Percentiles rank a stretch among this genome's conserved stretches.
phyloP scores from a whole-genome alignment of 179 eudicot genomes.

The Silene coronaria region DNA sequence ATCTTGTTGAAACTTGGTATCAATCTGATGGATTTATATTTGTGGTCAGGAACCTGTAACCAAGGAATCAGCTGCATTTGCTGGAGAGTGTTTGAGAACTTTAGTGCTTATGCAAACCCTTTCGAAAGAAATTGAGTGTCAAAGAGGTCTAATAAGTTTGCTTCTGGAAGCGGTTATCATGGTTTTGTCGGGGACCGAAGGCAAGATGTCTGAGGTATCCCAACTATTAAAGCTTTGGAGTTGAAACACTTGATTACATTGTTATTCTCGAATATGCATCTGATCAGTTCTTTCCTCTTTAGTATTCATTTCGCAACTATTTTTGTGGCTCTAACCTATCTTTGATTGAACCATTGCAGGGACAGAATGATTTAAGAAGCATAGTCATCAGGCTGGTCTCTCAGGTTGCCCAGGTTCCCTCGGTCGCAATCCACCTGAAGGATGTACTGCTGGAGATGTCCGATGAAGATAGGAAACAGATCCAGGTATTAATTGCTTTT shows the following conservation, averaged over 20 bases:
- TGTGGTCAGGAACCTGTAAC: conserved; percentile 58
- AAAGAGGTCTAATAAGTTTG: conserved; percentile 60
- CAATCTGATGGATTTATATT: conserved; percentile 21
- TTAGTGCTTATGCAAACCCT: conserved; percentile 77
- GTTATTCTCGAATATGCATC: background rate
- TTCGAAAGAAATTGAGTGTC: conserved; percentile 56
- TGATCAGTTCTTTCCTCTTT: conserved; percentile 16
- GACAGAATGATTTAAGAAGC: conserved; percentile 51
- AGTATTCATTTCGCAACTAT: background rate
- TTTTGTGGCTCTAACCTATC: conserved; percentile 6
- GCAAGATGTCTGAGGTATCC: conserved; percentile 49
- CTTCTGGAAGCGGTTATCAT: conserved; percentile 73
- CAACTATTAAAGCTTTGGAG: conserved; percentile 13
- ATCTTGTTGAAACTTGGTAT: conserved; percentile 16
- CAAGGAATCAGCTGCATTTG: conserved; percentile 66
- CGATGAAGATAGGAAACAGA: conserved; percentile 57
- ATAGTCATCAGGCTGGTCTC: conserved; percentile 68
- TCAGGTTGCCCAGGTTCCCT: conserved; percentile 82
- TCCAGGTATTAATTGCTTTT: conserved; percentile 59
- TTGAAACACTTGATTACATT: conserved; percentile 6
- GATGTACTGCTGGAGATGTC: conserved; percentile 77
- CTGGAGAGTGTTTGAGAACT: conserved; percentile 78
- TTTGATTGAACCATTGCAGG: conserved; percentile 35
- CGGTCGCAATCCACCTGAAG: conserved; percentile 60
- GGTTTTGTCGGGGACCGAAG: conserved; percentile 60